Percentiles rank a stretch among this genome's conserved stretches.
phyloP scores from a whole-genome alignment of 768 basidiomycete species.

The Hygrophorus pudorinus region DNA sequence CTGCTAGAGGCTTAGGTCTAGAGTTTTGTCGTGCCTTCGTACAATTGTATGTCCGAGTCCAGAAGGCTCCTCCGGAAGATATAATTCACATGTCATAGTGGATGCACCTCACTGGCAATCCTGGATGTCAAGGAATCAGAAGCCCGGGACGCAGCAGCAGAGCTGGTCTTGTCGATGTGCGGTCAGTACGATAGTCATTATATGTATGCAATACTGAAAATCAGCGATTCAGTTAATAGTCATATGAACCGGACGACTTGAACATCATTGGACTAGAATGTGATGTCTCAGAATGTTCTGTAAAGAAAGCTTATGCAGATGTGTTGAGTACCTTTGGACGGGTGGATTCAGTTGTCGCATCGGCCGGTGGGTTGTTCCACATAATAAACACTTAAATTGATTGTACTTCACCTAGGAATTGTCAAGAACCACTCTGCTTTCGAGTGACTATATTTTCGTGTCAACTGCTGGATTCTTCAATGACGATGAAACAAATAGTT shows the following conservation, averaged over 20 bases:
- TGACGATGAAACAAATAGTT: conserved; percentile 31
- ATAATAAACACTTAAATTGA: not conserved
- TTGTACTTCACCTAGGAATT: conserved; percentile 41
- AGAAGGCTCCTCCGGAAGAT: conserved; percentile 3
- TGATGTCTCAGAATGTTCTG: conserved; percentile 77
- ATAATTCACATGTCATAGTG: conserved; percentile 34
- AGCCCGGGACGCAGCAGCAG: conserved; percentile 54
- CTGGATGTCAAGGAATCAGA: conserved; percentile 73
- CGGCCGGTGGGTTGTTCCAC: conserved; percentile 53
- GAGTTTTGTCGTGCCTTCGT: conserved; percentile 88
- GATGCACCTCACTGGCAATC: conserved; percentile 71
- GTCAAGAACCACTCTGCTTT: conserved; percentile 84
- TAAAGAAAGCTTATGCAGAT: conserved; percentile 59
- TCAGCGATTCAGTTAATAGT: conserved; percentile 36
- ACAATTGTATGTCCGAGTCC: conserved; percentile 52
- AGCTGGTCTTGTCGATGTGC: conserved; percentile 31
- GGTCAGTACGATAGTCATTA: too few relatives aligned
- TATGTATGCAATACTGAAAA: conserved; percentile 17
- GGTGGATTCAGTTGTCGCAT: conserved; percentile 79
- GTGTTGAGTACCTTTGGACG: conserved; percentile 59
- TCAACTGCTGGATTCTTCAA: conserved; percentile 3
- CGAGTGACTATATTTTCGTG: conserved; percentile 42
- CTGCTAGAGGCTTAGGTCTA: conserved; percentile 82
- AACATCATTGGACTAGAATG: conserved; percentile 71
- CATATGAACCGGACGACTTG: conserved; percentile 51